These are phyloP conservation scores for Allantophomopsis cytisporea DNA, from an alignment of 2,329 filamentous ascomycete species.

Conservation along the genomic window DNA sequence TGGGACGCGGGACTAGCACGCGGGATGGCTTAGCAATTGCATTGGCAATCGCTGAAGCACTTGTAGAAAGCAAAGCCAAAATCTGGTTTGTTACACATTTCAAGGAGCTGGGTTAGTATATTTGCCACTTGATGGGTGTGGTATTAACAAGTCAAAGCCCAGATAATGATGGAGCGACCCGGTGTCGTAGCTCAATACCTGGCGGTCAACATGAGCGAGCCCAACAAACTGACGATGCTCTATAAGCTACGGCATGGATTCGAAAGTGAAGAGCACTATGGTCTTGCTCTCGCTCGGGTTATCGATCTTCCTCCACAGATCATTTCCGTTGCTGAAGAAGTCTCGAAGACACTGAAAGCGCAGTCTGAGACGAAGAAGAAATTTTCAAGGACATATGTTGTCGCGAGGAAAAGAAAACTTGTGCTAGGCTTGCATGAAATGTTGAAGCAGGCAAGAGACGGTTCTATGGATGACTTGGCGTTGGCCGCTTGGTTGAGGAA, in stretches of 20 bases:
- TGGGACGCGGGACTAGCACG: slow-evolving; percentile 82
- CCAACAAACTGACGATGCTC: slow-evolving; percentile 66
- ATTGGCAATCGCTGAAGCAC: slow-evolving; percentile 75
- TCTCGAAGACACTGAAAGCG: slow-evolving; percentile 47
- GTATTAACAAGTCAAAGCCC: slow-evolving; percentile 28
- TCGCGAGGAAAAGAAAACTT: slow-evolving; percentile 55
- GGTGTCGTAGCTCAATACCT: slow-evolving; percentile 80
- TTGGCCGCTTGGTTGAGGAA: slow-evolving; percentile 50
- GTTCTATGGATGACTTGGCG: slow-evolving; percentile 48
- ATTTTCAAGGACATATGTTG: slow-evolving; percentile 39
- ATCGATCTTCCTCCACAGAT: slow-evolving; percentile 58
- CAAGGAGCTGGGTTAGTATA: slow-evolving; percentile 46
- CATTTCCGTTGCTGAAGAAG: slow-evolving; percentile 51
- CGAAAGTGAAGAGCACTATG: slow-evolving; percentile 63
- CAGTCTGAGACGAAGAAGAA: slow-evolving; percentile 43
- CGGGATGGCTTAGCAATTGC: slow-evolving; percentile 83
- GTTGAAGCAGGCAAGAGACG: slow-evolving; percentile 52
- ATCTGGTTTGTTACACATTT: slow-evolving; percentile 97
- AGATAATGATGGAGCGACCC: slow-evolving; percentile 57
- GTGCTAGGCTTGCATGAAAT: slow-evolving; percentile 62
- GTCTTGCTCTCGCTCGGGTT: slow-evolving; percentile 65
- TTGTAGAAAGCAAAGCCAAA: slow-evolving; percentile 64
- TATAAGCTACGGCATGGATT: slow-evolving; percentile 70
- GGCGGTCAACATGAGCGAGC: slow-evolving; percentile 46
- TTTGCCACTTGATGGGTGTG: not conserved